Evolutionary conservation across 2,329 filamentous ascomycete genomes (phyloP), one percentile per base, ranked within the genome.

Genomic region (Teratosphaeria gauchensis): DNA sequence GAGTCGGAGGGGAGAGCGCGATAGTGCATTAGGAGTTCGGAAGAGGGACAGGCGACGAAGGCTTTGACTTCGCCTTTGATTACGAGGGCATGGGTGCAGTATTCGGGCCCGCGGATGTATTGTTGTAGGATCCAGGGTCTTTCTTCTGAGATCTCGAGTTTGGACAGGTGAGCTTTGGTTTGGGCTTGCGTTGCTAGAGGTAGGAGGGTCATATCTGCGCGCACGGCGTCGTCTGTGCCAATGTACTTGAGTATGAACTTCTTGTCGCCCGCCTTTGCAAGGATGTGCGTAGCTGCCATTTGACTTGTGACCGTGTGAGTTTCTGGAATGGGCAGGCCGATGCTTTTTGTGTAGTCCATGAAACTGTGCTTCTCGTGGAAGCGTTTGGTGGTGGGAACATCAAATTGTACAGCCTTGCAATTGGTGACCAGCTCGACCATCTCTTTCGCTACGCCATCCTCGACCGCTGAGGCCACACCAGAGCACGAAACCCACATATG

Each of bases 401-500:
- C 78, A 64, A 88, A 84, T 59, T 90, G 85, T 2, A 91, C 77
- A 2, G 81, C 85, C 61, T 76, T 81, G 66, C 86, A 88, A 0
- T 63, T 63, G 0, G 84, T 85, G 35, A 78, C 74, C 14, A 74
- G 72, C 64, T 88, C 83, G 19, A 89, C 73, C 2, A 78, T 73
- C 58, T 87, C 81, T 62, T 84, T 85, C 1, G 85, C 85, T 38
- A 80, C 71, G 0, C 83, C 87, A 68, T 91, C 88, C 65, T 88
- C 84, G 12, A 86, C 72, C 0, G 84, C 84, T 0, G 81, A 83
- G 1, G 81, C 78, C 8, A 87, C 83, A n/a, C 84, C 85, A 0
- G 87, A 89, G 65, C 87, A 89, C 21, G 83, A 85, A 2, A 91
- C 82, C 87, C 88, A 92, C 2, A 91, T 72, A 58, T 89, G 82